Percentiles rank a stretch among this genome's conserved stretches.
phyloP scores from a whole-genome alignment of 495 filamentous ascomycete genomes.

The Choiromyces venosus region DNA sequence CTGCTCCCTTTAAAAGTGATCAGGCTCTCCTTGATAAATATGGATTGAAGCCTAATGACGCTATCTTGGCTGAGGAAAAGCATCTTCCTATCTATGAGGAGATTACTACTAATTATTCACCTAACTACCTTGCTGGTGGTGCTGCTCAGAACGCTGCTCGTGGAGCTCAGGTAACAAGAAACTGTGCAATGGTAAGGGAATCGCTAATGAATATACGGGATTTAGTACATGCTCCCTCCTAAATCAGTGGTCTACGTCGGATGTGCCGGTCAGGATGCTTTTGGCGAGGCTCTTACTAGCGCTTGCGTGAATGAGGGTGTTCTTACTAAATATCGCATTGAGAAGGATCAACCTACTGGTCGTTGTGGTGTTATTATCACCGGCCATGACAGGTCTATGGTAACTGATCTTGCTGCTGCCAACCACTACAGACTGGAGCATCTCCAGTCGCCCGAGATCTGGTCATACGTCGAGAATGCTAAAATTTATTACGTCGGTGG shows the following conservation, averaged over 20 bases:
- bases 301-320: conserved; percentile 74
- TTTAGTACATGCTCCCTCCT: conserved; percentile 78
- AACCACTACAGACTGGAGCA: conserved; percentile 96
- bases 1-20: conserved; percentile 49
- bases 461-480: conserved; percentile 81
- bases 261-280: conserved; percentile 86
- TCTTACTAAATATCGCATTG: conserved; percentile 86
- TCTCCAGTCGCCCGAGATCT: conserved; percentile 82
- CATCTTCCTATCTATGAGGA: conserved; percentile 89
- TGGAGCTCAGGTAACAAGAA: conserved; percentile 63
- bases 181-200: neutral
- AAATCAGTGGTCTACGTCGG: conserved; percentile 88
- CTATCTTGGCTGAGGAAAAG: conserved; percentile 89
- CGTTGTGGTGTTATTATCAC: conserved; percentile 96
- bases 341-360: conserved; percentile 73
- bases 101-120: conserved; percentile 74
- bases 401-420: conserved; percentile 91
- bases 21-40: conserved; percentile 83
- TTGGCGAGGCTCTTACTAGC: conserved; percentile 73
- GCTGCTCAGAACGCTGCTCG: conserved; percentile 98
- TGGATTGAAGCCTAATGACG: conserved; percentile 87
- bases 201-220: neutral
- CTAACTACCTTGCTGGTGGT: conserved; percentile 91
- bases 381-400: conserved; percentile 84
- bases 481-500: conserved; percentile 88